Evolutionary conservation across 192 early-diverging fungal species (phyloP).

Genomic region (Podila epigama): DNA sequence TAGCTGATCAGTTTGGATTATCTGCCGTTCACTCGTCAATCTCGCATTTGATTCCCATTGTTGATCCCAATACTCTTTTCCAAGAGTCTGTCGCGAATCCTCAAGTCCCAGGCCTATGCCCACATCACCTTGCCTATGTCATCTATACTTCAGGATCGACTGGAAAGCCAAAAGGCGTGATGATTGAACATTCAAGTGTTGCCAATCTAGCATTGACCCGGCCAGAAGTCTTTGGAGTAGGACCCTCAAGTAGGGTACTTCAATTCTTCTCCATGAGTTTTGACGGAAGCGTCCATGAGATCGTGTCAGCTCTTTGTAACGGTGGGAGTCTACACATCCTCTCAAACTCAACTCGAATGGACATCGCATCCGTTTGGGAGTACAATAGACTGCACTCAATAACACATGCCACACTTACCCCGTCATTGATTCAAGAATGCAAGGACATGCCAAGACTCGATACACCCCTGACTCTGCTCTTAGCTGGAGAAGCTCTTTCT

Average conservation of each 20-base stretch:
- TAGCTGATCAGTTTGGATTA: constrained; percentile 3
- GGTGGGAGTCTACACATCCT: constrained; percentile 11
- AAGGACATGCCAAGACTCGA: constrained; percentile 2
- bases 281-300: constrained; percentile 11
- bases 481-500: background rate
- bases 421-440: constrained; percentile 8
- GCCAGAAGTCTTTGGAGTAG: background rate
- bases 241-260: background rate
- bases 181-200: constrained; percentile 9
- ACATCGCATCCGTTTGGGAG: background rate
- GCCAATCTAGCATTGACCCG: background rate
- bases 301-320: background rate
- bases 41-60: background rate
- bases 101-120: background rate
- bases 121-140: constrained; percentile 12
- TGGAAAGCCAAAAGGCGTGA: constrained; percentile 39
- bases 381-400: background rate
- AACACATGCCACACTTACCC: background rate
- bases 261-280: constrained; percentile 20
- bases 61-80: background rate
- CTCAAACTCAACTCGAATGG: background rate
- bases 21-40: background rate
- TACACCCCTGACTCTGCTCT: background rate
- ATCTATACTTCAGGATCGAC: constrained; percentile 48
- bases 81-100: background rate